Evolutionary conservation across 2,329 filamentous ascomycete species (phyloP).

Genomic region (Malbranchea zuffiana): DNA sequence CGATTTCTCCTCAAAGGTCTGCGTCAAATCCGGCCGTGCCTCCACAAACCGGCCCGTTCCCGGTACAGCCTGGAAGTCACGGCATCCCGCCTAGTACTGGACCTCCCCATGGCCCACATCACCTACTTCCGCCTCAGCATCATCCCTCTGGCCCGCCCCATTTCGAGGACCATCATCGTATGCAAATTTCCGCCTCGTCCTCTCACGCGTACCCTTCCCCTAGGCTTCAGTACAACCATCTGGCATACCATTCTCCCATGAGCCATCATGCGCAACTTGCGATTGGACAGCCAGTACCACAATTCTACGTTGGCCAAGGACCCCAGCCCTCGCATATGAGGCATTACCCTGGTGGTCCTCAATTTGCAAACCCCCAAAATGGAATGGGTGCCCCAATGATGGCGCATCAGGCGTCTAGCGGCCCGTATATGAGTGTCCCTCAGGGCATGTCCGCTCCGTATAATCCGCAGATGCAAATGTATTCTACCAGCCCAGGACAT

Average conservation of each 20-base stretch:
- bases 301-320: slow-evolving; percentile 57
- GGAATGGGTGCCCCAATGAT: slow-evolving; percentile 72
- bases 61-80: slow-evolving; percentile 64
- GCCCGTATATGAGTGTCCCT: slow-evolving; percentile 59
- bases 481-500: slow-evolving; percentile 64
- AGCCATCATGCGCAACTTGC: slow-evolving; percentile 58
- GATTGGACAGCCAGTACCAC: slow-evolving; percentile 61
- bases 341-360: slow-evolving; percentile 59
- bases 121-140: slow-evolving; percentile 64
- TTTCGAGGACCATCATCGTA: slow-evolving; percentile 71
- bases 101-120: slow-evolving; percentile 66
- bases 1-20: slow-evolving; percentile 58
- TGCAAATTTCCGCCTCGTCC: slow-evolving; percentile 73
- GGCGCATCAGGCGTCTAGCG: slow-evolving; percentile 61
- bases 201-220: slow-evolving; percentile 80
- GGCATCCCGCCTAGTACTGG: slow-evolving; percentile 58
- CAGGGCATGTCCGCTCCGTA: slow-evolving; percentile 56
- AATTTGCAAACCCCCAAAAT: slow-evolving; percentile 61
- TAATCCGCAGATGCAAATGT: slow-evolving; percentile 69
- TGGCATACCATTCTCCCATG: slow-evolving; percentile 59
- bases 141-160: slow-evolving; percentile 57
- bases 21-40: slow-evolving; percentile 56
- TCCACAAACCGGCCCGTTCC: slow-evolving; percentile 62
- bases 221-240: slow-evolving; percentile 56
- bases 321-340: slow-evolving; percentile 62